phyloP scores from a whole-genome alignment of 441 rosid genomes.

The Populus tomentosa region DNA sequence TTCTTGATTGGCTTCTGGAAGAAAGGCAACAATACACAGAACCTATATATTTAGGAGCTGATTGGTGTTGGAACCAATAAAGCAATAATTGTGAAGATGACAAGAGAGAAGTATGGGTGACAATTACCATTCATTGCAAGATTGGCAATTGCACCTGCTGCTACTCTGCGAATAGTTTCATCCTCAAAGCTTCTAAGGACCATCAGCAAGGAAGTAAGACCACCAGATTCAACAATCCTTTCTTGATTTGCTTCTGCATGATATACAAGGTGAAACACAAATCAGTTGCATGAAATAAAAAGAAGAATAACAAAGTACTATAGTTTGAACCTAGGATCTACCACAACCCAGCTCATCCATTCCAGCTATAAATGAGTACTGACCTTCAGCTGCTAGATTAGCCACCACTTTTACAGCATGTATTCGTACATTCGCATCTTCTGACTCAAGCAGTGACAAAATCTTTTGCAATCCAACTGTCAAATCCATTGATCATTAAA shows the following conservation, averaged over 20 bases:
- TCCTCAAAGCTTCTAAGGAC: conserved; percentile 94
- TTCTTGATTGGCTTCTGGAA: conserved; percentile 85
- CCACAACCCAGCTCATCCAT: not conserved
- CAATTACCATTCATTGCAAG: conserved; percentile 94
- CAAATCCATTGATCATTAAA: conserved; percentile 22
- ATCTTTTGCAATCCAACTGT: conserved; percentile 93
- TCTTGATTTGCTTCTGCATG: conserved; percentile 85
- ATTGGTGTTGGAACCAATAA: not conserved
- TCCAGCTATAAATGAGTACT: not conserved
- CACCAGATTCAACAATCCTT: conserved; percentile 34
- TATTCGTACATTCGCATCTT: conserved; percentile 82
- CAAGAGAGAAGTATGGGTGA: conserved; percentile 10
- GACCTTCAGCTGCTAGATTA: conserved; percentile 98
- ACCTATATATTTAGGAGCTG: conserved; percentile 2
- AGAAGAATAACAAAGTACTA: not conserved
- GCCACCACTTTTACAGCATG: conserved; percentile 99
- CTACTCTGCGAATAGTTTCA: conserved; percentile 94
- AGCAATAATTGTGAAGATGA: not conserved
- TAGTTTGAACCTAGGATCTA: not conserved
- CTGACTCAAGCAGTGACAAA: conserved; percentile 82
- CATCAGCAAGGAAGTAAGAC: conserved; percentile 85
- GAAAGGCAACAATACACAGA: conserved; percentile 11
- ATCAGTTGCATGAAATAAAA: conserved; percentile 1
- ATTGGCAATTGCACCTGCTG: conserved; percentile 99
- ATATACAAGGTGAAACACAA: conserved; percentile 4